Evolutionary conservation across 495 filamentous ascomycete genomes (phyloP), one percentile per base, ranked within the genome.

Genomic region (Hypoxylon crocopeplum): DNA sequence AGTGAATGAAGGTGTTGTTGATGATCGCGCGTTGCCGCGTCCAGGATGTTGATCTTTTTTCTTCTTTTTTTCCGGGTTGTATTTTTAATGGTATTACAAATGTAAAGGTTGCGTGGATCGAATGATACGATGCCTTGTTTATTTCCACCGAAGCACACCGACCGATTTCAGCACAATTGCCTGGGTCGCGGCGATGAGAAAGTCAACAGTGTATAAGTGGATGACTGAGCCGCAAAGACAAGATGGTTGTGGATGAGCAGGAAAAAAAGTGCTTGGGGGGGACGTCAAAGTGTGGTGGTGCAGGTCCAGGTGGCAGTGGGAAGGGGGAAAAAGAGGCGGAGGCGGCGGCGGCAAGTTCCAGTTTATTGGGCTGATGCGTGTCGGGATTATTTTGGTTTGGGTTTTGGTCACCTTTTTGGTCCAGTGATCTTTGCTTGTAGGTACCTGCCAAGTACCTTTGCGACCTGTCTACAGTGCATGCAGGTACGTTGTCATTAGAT

Each of bases 151-250:
- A 37, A 47, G 10, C 17, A 37, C 38, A 47, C 12, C 5, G 12
- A 27, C 17, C 29, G n/a, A 15, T 5, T 8, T 32, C 6, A 37
- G 24, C 32, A 47, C 40, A 67, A 67, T 53, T 46, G 47, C 36
- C 48, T 55, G 32, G 16, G 36, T 62, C 24, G 44, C 38, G 62
- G 46, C 20, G 59, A 52, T 40, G 25, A 33, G 22, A 29, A 27
- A 10, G 49, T 56, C 46, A 46, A 65, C 56, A 64, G 64, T 57
- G 68, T 64, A 7, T 17, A 56, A 62, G 56, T 67, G 55, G 59
- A 64, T 57, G 68, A 71, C 66, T 71, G 69, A 71, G 69, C 69
- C 69, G 66, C 69, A 71, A 65, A 55, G 45, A 51, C 55, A 64
- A 56, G 63, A 67, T 67, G 56, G 56, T 63, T 67, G 69, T 67